Evolutionary conservation across 306 rosid genomes (phyloP), one percentile per base, ranked within the genome.

Genomic region (Fagus sylvatica): DNA sequence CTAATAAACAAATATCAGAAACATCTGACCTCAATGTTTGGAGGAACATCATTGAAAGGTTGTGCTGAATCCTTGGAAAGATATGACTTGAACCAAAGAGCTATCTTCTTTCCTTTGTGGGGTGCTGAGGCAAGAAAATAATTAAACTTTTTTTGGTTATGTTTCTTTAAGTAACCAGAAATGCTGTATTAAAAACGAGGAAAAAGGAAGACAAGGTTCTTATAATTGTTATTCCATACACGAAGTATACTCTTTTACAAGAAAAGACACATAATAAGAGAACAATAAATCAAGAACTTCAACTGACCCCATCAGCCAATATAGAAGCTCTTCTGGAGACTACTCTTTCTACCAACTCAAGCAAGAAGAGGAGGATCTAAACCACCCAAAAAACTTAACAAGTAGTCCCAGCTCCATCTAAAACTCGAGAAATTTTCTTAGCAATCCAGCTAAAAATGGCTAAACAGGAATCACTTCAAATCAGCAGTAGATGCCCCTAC

Each of bases 1-100:
- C 71, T 66, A 7, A 37, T 37, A n/a, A 39, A 40, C 48, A 66
- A 17, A 66, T n/a, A 66, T 66, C 71, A 39, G 3, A 39, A 39
- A 49, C 11, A 39, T 39, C 42, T 4, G 5, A 66, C 71, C 71
- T 66, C 49, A 39, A 39, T 39, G 49, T 66, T 66, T 66, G 49
- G 13, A 66, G 71, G 51, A 66, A 17, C 32, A n/a, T 66, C 37
- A 66, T n/a, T 3, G 30, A 66, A 17, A 39, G 49, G 49, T n/a
- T 66, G 71, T 39, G 71, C 17, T 39, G 71, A 39, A 66, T 66
- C 71, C 71, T 66, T 66, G 71, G 49, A 39, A 66, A 66, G 71
- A 36, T 66, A 66, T 39, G 71, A 66, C 71, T 66, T 66, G 51
- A 66, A 66, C 71, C 71, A 66, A 6, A 28, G 49, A 40, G 49